A percentile compares a stretch with the other conserved stretches of the same genome.
Conservation (phyloP, 768 basidiomycete species). For the Tylopilus rubrobrunneus region DNA sequence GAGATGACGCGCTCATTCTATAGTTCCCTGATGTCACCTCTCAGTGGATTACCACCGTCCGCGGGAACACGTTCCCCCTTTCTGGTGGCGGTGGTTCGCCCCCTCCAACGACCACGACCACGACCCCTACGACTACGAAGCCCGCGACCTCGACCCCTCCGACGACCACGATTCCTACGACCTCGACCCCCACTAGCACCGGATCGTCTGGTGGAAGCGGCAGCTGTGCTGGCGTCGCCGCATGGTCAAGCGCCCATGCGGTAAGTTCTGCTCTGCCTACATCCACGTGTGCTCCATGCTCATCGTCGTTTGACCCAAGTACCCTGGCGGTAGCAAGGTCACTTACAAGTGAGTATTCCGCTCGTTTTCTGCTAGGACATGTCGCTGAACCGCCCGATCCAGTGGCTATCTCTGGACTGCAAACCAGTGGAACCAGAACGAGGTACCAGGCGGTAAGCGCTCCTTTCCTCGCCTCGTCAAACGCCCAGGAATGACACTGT, state of each 20-base stretch:
- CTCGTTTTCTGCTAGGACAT: neutral
- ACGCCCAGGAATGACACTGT: neutral
- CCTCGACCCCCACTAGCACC: neutral
- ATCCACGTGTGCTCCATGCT: neutral
- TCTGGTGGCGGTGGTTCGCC: neutral
- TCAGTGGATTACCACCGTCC: neutral
- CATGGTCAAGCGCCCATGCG: slow-evolving; percentile 38
- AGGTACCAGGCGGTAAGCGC: slow-evolving; percentile 27
- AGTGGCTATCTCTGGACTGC: slow-evolving; percentile 48
- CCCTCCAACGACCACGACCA: neutral
- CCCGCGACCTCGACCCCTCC: neutral
- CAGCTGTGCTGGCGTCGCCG: slow-evolving; percentile 38
- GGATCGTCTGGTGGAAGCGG: neutral
- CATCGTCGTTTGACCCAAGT: slow-evolving; percentile 25
- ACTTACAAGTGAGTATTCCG: slow-evolving; percentile 32
- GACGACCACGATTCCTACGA: neutral
- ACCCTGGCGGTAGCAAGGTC: slow-evolving; percentile 39
- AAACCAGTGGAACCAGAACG: slow-evolving; percentile 41
- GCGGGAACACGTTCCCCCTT: neutral
- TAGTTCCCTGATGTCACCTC: neutral
- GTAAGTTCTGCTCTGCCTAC: slow-evolving; percentile 26
- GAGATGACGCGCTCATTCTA: neutral
- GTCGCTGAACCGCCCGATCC: neutral
- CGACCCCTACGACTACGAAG: neutral
- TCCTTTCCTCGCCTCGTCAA: neutral